phyloP scores from a whole-genome alignment of 495 filamentous ascomycete species.

The Choiromyces venosus region DNA sequence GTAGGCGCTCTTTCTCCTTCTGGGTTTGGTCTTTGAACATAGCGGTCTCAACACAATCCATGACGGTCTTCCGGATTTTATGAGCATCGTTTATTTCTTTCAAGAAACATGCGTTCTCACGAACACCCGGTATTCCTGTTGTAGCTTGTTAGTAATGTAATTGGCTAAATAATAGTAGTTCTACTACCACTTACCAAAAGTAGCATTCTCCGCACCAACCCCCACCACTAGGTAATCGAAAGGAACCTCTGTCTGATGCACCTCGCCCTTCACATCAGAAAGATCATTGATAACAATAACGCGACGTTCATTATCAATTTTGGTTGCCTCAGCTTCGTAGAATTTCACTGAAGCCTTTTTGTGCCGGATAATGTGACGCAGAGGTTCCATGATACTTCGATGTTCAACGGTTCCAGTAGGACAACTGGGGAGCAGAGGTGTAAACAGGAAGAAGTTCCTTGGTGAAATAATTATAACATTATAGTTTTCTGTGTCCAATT shows the following conservation, averaged over 20 bases:
- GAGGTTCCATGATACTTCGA: conserved; percentile 98
- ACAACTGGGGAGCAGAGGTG: conserved; percentile 90
- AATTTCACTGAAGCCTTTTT: conserved; percentile 88
- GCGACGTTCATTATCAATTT: conserved; percentile 89
- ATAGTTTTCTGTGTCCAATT: conserved; percentile 96
- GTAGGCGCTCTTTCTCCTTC: conserved; percentile 83
- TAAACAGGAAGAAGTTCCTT: conserved; percentile 99
- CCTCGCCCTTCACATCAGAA: conserved; percentile 84
- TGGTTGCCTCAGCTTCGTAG: conserved; percentile 96
- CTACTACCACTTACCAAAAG: conserved; percentile 65
- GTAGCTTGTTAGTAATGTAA: neutral
- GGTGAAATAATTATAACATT: conserved; percentile 95
- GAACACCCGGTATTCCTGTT: conserved; percentile 79
- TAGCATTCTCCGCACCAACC: conserved; percentile 96
- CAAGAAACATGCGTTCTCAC: conserved; percentile 92
- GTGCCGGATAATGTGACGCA: conserved; percentile 87
- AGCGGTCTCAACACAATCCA: conserved; percentile 98
- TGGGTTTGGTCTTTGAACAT: conserved; percentile 94
- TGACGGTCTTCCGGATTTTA: conserved; percentile 92
- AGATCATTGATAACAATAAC: conserved; percentile 82
- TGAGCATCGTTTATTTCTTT: conserved; percentile 97
- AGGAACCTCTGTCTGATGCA: conserved; percentile 76
- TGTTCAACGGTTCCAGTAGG: conserved; percentile 97
- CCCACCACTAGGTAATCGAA: conserved; percentile 98
- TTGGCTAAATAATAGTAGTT: neutral